Percentiles rank a stretch among this genome's conserved stretches.
These are phyloP conservation scores for Malassezia caprae DNA, from an alignment of 1,284 basidiomycete species.

Conservation along the genomic window DNA sequence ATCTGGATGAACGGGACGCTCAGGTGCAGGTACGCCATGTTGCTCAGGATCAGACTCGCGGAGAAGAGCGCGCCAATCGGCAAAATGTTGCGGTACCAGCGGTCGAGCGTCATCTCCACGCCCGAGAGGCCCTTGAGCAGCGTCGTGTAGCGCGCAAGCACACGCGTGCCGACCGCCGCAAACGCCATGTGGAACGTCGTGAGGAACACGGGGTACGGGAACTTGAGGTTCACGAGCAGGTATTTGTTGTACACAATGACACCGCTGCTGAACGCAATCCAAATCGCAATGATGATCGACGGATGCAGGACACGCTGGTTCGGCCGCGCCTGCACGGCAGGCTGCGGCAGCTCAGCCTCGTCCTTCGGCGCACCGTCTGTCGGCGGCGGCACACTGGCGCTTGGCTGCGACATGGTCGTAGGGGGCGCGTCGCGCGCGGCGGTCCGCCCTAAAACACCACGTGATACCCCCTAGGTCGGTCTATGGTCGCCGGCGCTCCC, in stretches of 20 bases:
- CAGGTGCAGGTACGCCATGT: constrained; percentile 86
- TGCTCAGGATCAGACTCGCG: constrained; percentile 79
- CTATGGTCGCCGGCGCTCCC: neutral
- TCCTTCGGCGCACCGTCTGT: constrained; percentile 2
- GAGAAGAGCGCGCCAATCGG: constrained; percentile 89
- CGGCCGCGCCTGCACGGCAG: constrained; percentile 6
- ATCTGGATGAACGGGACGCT: constrained; percentile 92
- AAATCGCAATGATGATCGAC: constrained; percentile 65
- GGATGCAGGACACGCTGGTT: constrained; percentile 49
- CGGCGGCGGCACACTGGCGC: neutral
- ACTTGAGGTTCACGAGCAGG: constrained; percentile 55
- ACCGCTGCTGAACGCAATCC: constrained; percentile 77
- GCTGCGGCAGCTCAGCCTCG: constrained; percentile 12
- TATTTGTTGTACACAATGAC: constrained; percentile 84
- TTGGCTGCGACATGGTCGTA: constrained; percentile 13
- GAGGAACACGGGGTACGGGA: constrained; percentile 49
- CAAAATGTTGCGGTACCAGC: constrained; percentile 63
- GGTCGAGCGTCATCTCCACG: constrained; percentile 58
- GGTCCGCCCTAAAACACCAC: neutral
- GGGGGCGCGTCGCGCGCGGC: neutral
- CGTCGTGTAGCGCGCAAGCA: constrained; percentile 74
- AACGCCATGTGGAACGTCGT: constrained; percentile 49
- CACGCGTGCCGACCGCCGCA: constrained; percentile 74
- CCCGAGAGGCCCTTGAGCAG: constrained; percentile 82
- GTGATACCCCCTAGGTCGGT: neutral